A percentile compares a stretch with the other conserved stretches of the same genome.
These are phyloP conservation scores for Leccinum aurantiacum DNA, from an alignment of 768 basidiomycete genomes.

Conservation along the genomic window DNA sequence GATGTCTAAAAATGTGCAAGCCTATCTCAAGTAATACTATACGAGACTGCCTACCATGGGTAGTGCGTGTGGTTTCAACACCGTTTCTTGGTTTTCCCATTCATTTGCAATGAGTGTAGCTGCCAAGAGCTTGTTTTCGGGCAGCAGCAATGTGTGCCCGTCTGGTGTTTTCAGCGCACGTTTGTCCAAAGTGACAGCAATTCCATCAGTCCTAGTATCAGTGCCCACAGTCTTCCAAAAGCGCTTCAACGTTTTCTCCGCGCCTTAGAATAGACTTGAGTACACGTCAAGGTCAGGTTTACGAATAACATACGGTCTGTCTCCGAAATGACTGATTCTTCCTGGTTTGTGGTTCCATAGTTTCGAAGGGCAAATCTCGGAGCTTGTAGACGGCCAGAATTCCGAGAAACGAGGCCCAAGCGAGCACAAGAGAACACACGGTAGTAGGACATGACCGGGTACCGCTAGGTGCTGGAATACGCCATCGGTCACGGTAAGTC, in stretches of 20 bases:
- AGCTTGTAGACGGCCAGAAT: not conserved
- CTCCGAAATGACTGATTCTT: constrained; percentile 52
- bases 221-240: constrained; percentile 96
- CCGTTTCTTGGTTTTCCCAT: constrained; percentile 90
- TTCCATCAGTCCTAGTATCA: constrained; percentile 50
- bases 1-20: constrained; percentile 65
- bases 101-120: constrained; percentile 90
- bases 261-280: constrained; percentile 49
- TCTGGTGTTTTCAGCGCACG: constrained; percentile 85
- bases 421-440: constrained; percentile 10
- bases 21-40: not conserved
- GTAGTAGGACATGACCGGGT: constrained; percentile 8
- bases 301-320: constrained; percentile 56
- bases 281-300: not conserved
- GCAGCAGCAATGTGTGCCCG: constrained; percentile 74
- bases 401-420: constrained; percentile 1
- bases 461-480: not conserved
- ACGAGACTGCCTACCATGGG: constrained; percentile 65
- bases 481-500: not conserved
- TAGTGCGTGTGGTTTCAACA: constrained; percentile 87
- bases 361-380: constrained; percentile 2
- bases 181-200: constrained; percentile 75
- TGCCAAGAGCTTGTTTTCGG: constrained; percentile 64
- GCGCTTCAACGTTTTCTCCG: constrained; percentile 80
- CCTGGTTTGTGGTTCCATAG: constrained; percentile 25